These are phyloP conservation scores for Inosperma sp. DNA, from an alignment of 768 basidiomycete species.

Conservation along the genomic window DNA sequence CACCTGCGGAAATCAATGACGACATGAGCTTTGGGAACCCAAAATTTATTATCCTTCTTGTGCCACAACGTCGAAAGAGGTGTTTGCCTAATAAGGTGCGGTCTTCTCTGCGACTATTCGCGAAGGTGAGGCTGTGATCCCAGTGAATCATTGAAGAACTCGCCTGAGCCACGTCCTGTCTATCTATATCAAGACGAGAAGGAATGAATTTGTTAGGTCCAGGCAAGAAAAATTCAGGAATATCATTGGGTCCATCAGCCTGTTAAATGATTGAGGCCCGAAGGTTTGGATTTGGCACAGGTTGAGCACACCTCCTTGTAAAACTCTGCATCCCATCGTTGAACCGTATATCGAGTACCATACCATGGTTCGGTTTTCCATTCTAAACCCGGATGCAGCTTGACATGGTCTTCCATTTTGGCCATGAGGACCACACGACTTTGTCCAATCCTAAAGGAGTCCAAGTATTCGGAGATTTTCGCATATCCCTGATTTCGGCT, in stretches of 20 bases:
- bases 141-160: neutral
- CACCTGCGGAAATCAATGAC: conserved; percentile 75
- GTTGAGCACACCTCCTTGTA: conserved; percentile 40
- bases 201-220: conserved; percentile 90
- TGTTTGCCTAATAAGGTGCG: conserved; percentile 71
- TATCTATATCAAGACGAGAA: conserved; percentile 77
- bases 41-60: conserved; percentile 96
- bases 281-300: neutral
- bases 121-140: conserved; percentile 3
- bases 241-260: conserved; percentile 61
- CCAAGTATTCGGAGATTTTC: conserved; percentile 59
- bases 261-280: conserved; percentile 23
- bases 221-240: conserved; percentile 72
- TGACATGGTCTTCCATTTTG: conserved; percentile 59
- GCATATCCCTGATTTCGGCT: conserved; percentile 38
- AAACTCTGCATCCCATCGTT: conserved; percentile 62
- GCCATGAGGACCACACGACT: conserved; percentile 76
- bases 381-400: conserved; percentile 35
- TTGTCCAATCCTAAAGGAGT: conserved; percentile 51
- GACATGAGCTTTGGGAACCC: conserved; percentile 85
- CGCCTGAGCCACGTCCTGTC: conserved; percentile 58
- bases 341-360: conserved; percentile 81
- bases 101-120: conserved; percentile 65
- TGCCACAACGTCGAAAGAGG: conserved; percentile 79
- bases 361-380: conserved; percentile 91